phyloP scores from a whole-genome alignment of 257 asterid species.

The Solanum verrucosum region DNA sequence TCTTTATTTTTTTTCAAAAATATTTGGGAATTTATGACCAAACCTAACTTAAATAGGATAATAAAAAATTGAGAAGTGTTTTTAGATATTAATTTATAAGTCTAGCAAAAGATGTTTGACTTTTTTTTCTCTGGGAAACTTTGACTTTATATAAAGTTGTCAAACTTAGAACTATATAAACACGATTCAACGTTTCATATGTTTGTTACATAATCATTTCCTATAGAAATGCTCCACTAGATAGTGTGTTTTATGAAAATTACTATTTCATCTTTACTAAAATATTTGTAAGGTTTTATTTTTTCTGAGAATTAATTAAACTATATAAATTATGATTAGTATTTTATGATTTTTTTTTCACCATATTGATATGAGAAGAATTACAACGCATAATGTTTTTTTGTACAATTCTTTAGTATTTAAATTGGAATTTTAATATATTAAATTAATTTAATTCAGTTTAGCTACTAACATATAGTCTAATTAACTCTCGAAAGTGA shows the following conservation, averaged over 20 bases:
- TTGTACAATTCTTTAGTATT: no score
- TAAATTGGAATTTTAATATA: no score
- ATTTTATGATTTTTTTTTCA: background rate
- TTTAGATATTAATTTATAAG: background rate
- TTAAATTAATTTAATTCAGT: no score
- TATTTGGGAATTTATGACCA: background rate
- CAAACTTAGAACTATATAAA: background rate
- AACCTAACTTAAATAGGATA: background rate
- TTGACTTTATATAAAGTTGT: background rate
- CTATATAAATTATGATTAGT: background rate
- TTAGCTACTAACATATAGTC: no score
- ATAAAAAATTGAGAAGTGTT: background rate
- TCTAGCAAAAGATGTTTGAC: background rate
- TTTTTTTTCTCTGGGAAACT: background rate
- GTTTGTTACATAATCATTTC: background rate
- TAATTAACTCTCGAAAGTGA: no score
- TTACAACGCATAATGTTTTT: fast-evolving
- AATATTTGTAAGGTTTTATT: background rate
- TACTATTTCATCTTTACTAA: background rate
- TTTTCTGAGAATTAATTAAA: background rate
- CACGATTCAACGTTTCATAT: background rate
- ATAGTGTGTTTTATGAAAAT: background rate
- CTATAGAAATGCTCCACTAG: background rate
- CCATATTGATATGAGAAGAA: background rate
- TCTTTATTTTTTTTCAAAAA: background rate